Percentiles rank a stretch among this genome's conserved stretches.
phyloP scores from a whole-genome alignment of 345 rosid genomes.

The Cardamine occulta region DNA sequence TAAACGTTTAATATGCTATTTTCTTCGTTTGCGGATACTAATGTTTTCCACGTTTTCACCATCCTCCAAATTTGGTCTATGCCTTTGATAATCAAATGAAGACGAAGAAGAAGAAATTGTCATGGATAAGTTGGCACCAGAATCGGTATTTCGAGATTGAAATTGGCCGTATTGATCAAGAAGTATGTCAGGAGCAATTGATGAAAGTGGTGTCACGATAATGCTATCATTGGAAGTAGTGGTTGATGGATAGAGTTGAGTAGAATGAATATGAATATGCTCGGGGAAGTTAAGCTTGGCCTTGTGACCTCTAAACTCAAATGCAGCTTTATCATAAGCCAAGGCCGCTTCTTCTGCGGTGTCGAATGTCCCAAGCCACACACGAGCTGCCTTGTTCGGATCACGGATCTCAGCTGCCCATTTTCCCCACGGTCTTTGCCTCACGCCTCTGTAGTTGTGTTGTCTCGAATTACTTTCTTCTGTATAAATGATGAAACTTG shows the following conservation, averaged over 20 bases:
- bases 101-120: constrained; percentile 35
- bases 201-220: constrained; percentile 8
- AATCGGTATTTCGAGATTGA: constrained; percentile 4
- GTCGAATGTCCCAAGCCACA: constrained; percentile 46
- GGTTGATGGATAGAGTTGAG: constrained; percentile 20
- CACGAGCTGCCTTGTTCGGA: constrained; percentile 44
- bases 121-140: constrained; percentile 9
- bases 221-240: constrained; percentile 1
- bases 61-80: constrained; percentile 19
- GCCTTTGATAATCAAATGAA: neutral
- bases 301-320: constrained; percentile 44
- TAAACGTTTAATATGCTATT: constrained; percentile 13
- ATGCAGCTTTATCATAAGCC: constrained; percentile 46
- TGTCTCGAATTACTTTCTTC: constrained; percentile 27
- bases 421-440: constrained; percentile 48
- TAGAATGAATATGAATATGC: constrained; percentile 29
- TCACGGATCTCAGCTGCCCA: constrained; percentile 46
- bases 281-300: constrained; percentile 47
- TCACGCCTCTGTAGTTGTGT: constrained; percentile 45
- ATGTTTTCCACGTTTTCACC: constrained; percentile 15
- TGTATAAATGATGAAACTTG: neutral
- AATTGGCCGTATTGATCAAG: constrained; percentile 40
- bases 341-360: constrained; percentile 45
- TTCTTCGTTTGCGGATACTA: constrained; percentile 40
- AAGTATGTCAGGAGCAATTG: constrained; percentile 38